Evolutionary conservation across 805 yeast species (phyloP).

Genomic region (Ogataea pini): DNA sequence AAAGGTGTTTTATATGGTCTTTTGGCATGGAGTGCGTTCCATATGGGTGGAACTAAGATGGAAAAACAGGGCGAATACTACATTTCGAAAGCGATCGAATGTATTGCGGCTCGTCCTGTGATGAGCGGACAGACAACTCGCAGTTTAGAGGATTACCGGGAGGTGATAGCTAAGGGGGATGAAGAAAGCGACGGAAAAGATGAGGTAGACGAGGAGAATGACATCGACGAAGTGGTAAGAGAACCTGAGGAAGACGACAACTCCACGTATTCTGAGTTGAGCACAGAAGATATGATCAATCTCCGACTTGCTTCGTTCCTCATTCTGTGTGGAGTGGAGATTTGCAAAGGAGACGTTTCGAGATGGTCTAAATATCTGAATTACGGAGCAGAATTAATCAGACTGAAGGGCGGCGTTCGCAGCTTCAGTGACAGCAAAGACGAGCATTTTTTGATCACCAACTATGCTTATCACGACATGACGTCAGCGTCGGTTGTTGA

Average conservation of each 20-base stretch:
- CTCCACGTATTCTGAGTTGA: conserved; percentile 20
- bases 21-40: conserved; percentile 58
- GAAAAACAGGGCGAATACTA: conserved; percentile 49
- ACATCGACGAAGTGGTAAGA: conserved; percentile 22
- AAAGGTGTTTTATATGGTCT: conserved; percentile 52
- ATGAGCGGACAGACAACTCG: conserved; percentile 21
- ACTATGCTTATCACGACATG: conserved; percentile 80
- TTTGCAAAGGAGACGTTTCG: conserved; percentile 77
- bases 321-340: conserved; percentile 76
- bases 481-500: conserved; percentile 60
- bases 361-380: conserved; percentile 70
- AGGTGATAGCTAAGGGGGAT: conserved; percentile 22
- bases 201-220: too few species aligned
- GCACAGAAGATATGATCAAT: conserved; percentile 36
- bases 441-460: conserved; percentile 71
- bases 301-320: conserved; percentile 63
- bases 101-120: conserved; percentile 38
- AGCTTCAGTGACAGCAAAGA: conserved; percentile 54
- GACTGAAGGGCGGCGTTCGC: conserved; percentile 60
- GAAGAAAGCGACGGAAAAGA: conserved; percentile 26
- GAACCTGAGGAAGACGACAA: conserved; percentile 9
- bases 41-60: conserved; percentile 45
- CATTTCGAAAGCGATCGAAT: conserved; percentile 47
- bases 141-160: conserved; percentile 14
- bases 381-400: conserved; percentile 65